These are phyloP conservation scores for Stenogyne calaminthoides DNA, from an alignment of 305 asterid genomes.

Conservation along the genomic window DNA sequence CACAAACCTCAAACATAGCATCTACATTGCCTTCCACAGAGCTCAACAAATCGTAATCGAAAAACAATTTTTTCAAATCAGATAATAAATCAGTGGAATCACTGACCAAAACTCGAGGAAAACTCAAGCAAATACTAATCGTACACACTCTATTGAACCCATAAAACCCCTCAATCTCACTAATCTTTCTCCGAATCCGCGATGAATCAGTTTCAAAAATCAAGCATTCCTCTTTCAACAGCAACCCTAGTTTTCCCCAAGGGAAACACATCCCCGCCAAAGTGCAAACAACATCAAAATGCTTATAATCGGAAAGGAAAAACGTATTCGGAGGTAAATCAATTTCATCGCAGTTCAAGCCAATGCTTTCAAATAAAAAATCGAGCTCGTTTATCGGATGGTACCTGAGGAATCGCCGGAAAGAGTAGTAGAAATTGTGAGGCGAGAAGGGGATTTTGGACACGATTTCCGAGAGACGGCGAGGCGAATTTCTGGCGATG, in stretches of 20 bases:
- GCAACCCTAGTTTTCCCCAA: constrained; percentile 56
- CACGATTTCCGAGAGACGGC: constrained; percentile 42
- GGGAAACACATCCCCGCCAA: constrained; percentile 65
- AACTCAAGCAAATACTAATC: constrained; percentile 59
- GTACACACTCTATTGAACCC: constrained; percentile 44
- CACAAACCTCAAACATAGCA: constrained; percentile 52
- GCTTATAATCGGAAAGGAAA: constrained; percentile 51
- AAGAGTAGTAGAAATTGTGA: constrained; percentile 30
- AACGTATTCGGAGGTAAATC: constrained; percentile 35
- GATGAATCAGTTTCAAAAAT: constrained; percentile 32
- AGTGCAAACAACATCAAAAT: constrained; percentile 51
- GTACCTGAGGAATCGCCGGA: constrained; percentile 66
- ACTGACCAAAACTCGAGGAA: constrained; percentile 44
- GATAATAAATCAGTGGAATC: constrained; percentile 43
- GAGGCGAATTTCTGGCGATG: constrained; percentile 51
- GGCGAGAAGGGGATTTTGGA: constrained; percentile 48
- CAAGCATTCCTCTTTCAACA: constrained; percentile 38
- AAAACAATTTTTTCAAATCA: constrained; percentile 50
- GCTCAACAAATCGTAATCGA: constrained; percentile 49
- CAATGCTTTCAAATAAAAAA: constrained; percentile 68
- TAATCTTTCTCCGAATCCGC: constrained; percentile 33
- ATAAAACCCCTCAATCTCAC: constrained; percentile 37
- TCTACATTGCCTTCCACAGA: constrained; percentile 48
- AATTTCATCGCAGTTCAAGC: constrained; percentile 33
- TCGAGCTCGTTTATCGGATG: constrained; percentile 74